Percentiles rank a stretch among this genome's conserved stretches.
These are phyloP conservation scores for Thymus mandschuricus DNA, from an alignment of 257 asterid species.

Conservation along the genomic window DNA sequence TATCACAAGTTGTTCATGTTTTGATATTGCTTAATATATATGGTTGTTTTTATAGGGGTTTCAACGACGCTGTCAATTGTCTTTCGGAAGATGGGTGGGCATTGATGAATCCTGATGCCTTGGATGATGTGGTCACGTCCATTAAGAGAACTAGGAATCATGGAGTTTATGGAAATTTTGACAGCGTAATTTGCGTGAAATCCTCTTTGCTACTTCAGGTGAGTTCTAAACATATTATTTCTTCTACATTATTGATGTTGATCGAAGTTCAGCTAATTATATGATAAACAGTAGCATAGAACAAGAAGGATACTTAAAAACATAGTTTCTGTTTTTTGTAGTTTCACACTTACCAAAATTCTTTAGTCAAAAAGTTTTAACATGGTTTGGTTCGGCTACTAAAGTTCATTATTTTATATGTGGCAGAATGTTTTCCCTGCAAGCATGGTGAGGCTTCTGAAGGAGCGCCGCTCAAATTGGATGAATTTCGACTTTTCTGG, in stretches of 20 bases:
- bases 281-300: too few species aligned
- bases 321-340: too few species aligned
- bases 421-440: constrained; percentile 49
- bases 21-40: constrained; percentile 19
- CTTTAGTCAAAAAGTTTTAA: background rate
- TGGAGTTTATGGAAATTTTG: constrained; percentile 33
- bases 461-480: constrained; percentile 48
- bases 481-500: constrained; percentile 44
- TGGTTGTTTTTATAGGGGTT: constrained; percentile 44
- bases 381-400: constrained; percentile 9
- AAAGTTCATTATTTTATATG: constrained; percentile 17
- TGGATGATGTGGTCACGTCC: constrained; percentile 36
- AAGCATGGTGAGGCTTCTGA: constrained; percentile 44
- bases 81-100: constrained; percentile 59
- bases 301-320: too few species aligned
- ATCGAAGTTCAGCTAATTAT: too few species aligned
- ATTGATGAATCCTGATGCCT: constrained; percentile 33
- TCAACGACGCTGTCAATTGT: constrained; percentile 50
- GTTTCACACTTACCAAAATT: too few species aligned
- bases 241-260: background rate
- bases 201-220: constrained; percentile 48
- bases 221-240: constrained; percentile 32
- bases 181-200: constrained; percentile 46
- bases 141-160: constrained; percentile 30
- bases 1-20: constrained; percentile 12